Evolutionary conservation across 805 yeast genomes (phyloP).

Genomic region (Pichia pseudocactophila): DNA sequence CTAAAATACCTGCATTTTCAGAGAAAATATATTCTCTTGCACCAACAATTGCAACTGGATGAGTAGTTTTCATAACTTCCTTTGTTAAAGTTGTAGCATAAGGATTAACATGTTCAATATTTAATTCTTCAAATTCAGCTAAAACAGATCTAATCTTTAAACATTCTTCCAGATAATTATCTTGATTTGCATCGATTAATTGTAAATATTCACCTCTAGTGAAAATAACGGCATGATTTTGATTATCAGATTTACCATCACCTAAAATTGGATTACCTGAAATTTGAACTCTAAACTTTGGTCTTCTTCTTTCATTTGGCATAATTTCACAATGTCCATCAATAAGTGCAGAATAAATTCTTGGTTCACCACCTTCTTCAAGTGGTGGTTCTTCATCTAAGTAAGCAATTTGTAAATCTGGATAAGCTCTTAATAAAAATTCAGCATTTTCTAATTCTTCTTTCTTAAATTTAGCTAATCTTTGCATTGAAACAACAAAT

Average conservation of each 20-base stretch:
- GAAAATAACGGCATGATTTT: constrained; percentile 71
- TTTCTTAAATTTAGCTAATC: constrained; percentile 59
- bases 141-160: constrained; percentile 71
- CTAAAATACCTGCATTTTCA: constrained; percentile 75
- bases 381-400: constrained; percentile 86
- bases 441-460: constrained; percentile 78
- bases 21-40: constrained; percentile 84
- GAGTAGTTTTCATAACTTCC: constrained; percentile 40
- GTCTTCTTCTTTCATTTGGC: constrained; percentile 67
- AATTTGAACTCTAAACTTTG: constrained; percentile 64
- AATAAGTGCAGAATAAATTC: constrained; percentile 66
- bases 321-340: constrained; percentile 73
- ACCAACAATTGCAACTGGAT: constrained; percentile 80
- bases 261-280: constrained; percentile 84
- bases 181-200: constrained; percentile 81
- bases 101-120: constrained; percentile 70
- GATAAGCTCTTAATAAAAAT: constrained; percentile 72
- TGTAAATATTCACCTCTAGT: constrained; percentile 81
- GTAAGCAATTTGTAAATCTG: constrained; percentile 84
- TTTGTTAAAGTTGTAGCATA: constrained; percentile 63
- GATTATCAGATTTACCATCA: constrained; percentile 85
- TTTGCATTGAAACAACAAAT: constrained; percentile 79
- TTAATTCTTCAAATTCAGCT: constrained; percentile 75
- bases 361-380: constrained; percentile 59
- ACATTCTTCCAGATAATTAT: constrained; percentile 79